These are phyloP conservation scores for Tuctoria greenei DNA, from an alignment of 176 grass and related monocot species.

Conservation along the genomic window DNA sequence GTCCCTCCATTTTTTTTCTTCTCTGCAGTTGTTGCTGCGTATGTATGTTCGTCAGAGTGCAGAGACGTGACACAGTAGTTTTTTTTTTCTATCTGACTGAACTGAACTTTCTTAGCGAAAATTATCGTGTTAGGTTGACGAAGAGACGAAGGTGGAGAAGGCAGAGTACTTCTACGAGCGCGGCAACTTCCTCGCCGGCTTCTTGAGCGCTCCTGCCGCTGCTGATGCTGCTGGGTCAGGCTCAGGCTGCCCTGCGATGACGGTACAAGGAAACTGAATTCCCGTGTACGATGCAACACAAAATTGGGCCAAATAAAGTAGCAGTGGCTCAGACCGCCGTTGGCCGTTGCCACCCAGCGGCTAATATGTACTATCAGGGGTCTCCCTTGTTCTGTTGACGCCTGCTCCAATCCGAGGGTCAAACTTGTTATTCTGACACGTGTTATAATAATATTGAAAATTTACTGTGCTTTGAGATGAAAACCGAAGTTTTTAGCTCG, in stretches of 20 bases:
- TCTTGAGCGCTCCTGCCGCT: constrained; percentile 34
- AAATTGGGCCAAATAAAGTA: too few species aligned
- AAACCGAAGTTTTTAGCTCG: too few species aligned
- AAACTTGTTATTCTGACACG: background rate
- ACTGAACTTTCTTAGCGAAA: background rate
- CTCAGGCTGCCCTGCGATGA: constrained; percentile 40
- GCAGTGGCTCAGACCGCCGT: too few species aligned
- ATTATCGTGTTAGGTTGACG: constrained; percentile 39
- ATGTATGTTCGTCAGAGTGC: background rate
- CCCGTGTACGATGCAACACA: background rate
- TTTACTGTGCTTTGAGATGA: background rate
- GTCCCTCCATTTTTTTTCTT: background rate
- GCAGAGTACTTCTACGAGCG: constrained; percentile 69
- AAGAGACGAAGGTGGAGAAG: constrained; percentile 53
- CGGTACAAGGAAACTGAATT: background rate
- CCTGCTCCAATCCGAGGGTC: background rate
- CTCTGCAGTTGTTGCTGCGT: background rate
- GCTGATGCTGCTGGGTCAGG: background rate
- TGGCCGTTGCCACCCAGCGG: too few species aligned
- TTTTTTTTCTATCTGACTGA: background rate
- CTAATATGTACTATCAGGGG: too few species aligned
- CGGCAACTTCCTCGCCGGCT: constrained; percentile 60
- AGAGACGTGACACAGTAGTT: background rate
- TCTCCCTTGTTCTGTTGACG: background rate
- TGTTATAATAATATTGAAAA: background rate